Base-by-base conservation (phyloP, 768 basidiomycete species). In the Hypholoma fasciculare region DNA sequence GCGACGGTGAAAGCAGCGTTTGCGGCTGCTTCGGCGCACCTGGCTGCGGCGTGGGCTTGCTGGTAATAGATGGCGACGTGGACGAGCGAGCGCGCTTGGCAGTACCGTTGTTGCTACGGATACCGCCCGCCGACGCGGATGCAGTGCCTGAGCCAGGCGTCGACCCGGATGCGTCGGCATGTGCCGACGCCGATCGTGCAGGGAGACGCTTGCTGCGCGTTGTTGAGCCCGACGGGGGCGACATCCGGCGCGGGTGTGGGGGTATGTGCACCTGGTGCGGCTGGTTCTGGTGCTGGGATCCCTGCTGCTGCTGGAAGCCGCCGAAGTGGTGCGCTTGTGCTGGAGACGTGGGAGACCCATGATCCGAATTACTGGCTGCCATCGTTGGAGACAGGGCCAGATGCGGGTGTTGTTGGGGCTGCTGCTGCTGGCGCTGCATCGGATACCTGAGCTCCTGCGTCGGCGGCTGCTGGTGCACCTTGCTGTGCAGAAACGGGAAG, bases 1-100 rank as follows among this genome's bases (percentile, higher is more conserved):
- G 92, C 2, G 89, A 87, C 0, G 90, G 84, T 1, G 89, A 87
- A 23, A 96, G 81, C 23, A 94, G 78, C 1, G 80, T 67, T 30
- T 77, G 78, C 7, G 48, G 27, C 12, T 23, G 48, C 48, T 49
- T 49, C 4, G 48, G 27, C 7, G 23, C 39, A 34, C 39, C 34
- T 30, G 43, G 50, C 13, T 34, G 49, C 14, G 60, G 54, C 38
- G 54, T 23, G 56, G 54, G 55, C 36, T 34, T 23, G 50, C 26
- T 23, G 48, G 34, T 9, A 7, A 23, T 20, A n/a, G 43, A 17
- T 5, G 62, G 58, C 2, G 49, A 52, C 1, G 62, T 54, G 13
- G 60, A 56, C 23, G 61, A 23, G 20, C 62, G 55, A 17, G 43
- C 19, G 12, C 63, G 61, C 36, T 65, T 68, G 12, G 64, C 8